Conservation (phyloP, 805 yeast species). For the Brettanomyces anomalus region DNA sequence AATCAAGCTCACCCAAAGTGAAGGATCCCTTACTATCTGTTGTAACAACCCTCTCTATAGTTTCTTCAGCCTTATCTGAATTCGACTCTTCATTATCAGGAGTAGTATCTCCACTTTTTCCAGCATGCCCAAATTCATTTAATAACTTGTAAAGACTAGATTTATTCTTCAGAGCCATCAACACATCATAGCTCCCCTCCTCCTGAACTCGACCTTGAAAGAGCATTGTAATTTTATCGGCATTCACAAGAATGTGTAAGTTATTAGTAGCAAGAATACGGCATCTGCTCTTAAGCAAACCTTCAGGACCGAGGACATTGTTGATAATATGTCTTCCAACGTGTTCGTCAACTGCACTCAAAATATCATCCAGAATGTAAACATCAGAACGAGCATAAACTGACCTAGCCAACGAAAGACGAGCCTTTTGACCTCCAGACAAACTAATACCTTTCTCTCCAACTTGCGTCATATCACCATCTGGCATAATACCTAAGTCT, state of each 20-base stretch:
- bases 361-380: slow-evolving; percentile 82
- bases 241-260: slow-evolving; percentile 43
- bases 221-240: slow-evolving; percentile 54
- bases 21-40: slow-evolving; percentile 10
- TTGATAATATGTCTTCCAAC: slow-evolving; percentile 82
- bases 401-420: slow-evolving; percentile 90
- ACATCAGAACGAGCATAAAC: slow-evolving; percentile 92
- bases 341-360: slow-evolving; percentile 96
- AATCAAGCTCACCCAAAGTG: slow-evolving; percentile 15
- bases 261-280: slow-evolving; percentile 52
- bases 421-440: slow-evolving; percentile 97
- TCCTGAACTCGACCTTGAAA: slow-evolving; percentile 57
- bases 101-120: slow-evolving; percentile 14
- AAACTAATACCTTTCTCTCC: slow-evolving; percentile 97
- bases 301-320: slow-evolving; percentile 36
- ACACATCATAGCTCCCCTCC: slow-evolving; percentile 51
- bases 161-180: slow-evolving; percentile 27
- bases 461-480: slow-evolving; percentile 86
- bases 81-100: slow-evolving; percentile 4
- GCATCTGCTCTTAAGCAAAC: slow-evolving; percentile 43
- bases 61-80: slow-evolving; percentile 6
- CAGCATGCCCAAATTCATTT: slow-evolving; percentile 48
- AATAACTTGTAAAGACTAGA: slow-evolving; percentile 32
- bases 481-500: slow-evolving; percentile 73
- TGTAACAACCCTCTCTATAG: slow-evolving; percentile 2